phyloP scores from a whole-genome alignment of 2,329 filamentous ascomycete species.

The Paramyrothecium roridum region DNA sequence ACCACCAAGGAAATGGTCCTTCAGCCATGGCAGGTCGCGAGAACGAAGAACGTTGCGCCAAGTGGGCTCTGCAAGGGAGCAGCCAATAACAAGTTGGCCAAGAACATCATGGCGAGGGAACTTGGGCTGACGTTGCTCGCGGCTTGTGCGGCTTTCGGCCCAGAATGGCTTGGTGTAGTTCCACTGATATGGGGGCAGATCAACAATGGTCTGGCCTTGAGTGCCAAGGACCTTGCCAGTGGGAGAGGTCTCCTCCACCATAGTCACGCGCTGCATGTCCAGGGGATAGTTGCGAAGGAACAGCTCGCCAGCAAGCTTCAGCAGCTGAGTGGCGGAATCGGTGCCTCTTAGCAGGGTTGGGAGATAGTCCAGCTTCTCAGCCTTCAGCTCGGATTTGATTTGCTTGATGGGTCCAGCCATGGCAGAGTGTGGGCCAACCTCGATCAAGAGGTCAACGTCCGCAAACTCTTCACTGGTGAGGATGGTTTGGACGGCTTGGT shows the following conservation, averaged over 20 bases:
- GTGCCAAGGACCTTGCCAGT: slow-evolving; percentile 3
- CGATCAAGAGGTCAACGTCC: slow-evolving; percentile 28
- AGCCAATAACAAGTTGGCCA: slow-evolving; percentile 24
- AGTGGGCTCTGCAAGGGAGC: slow-evolving; percentile 22
- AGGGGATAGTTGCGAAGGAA: slow-evolving; percentile 37
- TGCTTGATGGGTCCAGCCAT: slow-evolving; percentile 45
- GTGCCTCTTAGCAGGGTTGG: slow-evolving; percentile 42
- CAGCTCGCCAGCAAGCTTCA: slow-evolving; percentile 35
- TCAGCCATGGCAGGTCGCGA: slow-evolving; percentile 50
- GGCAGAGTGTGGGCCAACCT: slow-evolving; percentile 45
- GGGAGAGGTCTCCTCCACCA: slow-evolving; percentile 13
- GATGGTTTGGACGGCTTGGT: slow-evolving; percentile 16
- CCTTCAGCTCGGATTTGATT: slow-evolving; percentile 38
- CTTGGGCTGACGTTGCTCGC: slow-evolving; percentile 34
- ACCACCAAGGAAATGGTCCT: slow-evolving; percentile 53
- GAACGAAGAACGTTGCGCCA: slow-evolving; percentile 46
- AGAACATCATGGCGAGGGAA: slow-evolving; percentile 38
- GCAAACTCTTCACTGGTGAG: slow-evolving; percentile 8
- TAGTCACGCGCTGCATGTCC: slow-evolving; percentile 26
- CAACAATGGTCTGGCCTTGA: slow-evolving; percentile 8
- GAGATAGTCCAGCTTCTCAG: slow-evolving; percentile 28
- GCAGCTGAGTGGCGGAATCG: slow-evolving; percentile 27
- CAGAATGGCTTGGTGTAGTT: slow-evolving; percentile 25
- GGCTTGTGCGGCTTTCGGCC: slow-evolving; percentile 16
- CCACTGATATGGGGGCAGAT: slow-evolving; percentile 28